Evolutionary conservation across 805 yeast species (phyloP), one percentile per base, ranked within the genome.

Genomic region (Candida methanosorbosa): DNA sequence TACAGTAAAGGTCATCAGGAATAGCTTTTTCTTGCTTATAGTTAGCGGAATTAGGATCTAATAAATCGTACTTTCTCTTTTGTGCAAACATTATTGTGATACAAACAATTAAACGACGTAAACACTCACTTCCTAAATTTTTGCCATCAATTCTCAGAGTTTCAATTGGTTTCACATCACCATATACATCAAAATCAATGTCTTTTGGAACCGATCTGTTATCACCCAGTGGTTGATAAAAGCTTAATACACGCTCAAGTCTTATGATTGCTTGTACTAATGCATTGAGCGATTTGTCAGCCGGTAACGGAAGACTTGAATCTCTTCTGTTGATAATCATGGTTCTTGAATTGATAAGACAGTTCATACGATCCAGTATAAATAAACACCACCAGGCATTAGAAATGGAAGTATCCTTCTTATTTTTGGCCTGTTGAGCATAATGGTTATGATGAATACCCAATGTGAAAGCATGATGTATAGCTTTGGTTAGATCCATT

Each of bases 301-400:
- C 39, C 6, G 64, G 56, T 5, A 53, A 45, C 3, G 44, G 44
- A 19, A 61, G 43, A 33, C 64, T 63, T 23, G 62, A 61, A 38
- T 66, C 70, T 20, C 57, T 61, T 18, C 57, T 46, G 29, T 60
- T 52, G 34, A 64, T 46, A n/a, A 57, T 49, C 25, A 62, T 46
- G 2, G 65, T 62, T 14, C 66, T 48, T 5, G 66, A 63, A 38
- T 61, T 63, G 18, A 61, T 59, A 34, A 62, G 45, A 5, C 66
- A 54, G 25, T 56, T 58, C 33, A 61, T 54, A 25, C 68, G 39
- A 39, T 62, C 68, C 41, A 62, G 46, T 27, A 66, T 52, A 50
- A 63, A 60, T 14, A 62, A 34, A 28, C 60, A 44, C 68, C 68
- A 63, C 64, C 65, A 62, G 23, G 61, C 60, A 19, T 42, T 44